Evolutionary conservation across 345 rosid species (phyloP), one percentile per base, ranked within the genome.

Genomic region (Cochlearia excelsa): DNA sequence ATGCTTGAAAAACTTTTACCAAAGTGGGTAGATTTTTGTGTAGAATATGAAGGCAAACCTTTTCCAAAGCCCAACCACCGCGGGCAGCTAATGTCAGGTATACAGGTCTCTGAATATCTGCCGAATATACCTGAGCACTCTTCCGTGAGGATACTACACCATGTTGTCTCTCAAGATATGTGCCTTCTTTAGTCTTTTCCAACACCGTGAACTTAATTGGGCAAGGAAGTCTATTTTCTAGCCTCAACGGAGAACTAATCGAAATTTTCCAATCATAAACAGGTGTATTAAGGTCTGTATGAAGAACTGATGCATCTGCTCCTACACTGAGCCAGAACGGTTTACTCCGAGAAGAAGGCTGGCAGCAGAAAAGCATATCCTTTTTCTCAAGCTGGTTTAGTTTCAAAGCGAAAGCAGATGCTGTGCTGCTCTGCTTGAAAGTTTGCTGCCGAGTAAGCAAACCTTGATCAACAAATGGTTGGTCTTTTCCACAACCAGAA

Each of bases 261-360:
- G 94, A 84, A 71, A 93, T 81, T 76, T 75, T 84, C 99, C 99
- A 93, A 76, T 93, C 99, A 78, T 89, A 93, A 45, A 93, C 91
- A 43, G 97, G 99, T 73, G 77, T 65, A 80, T 93, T 93, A 56
- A 85, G 75, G 61, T 93, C 99, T 33, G 99, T 86, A 46, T 85
- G 82, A 70, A 93, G 99, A 72, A 86, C 80, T 7, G 87, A 76
- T 4, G 99, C 99, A 73, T 93, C 99, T 62, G 88, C 77, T 57
- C 95, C 86, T 45, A 84, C 63, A 63, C 97, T 89, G 59, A 93
- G 85, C 99, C 99, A 93, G 63, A 86, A 70, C 51, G 79, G 84
- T 72, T 82, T 82, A 61, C 76, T 84, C 68, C 81, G 85, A 54
- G 66, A 49, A 63, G 77, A 54, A 53, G 90, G 75, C 64, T 38